Conservation (phyloP, 2,329 filamentous ascomycete species). For the Calonectria pseudoreteaudii region DNA sequence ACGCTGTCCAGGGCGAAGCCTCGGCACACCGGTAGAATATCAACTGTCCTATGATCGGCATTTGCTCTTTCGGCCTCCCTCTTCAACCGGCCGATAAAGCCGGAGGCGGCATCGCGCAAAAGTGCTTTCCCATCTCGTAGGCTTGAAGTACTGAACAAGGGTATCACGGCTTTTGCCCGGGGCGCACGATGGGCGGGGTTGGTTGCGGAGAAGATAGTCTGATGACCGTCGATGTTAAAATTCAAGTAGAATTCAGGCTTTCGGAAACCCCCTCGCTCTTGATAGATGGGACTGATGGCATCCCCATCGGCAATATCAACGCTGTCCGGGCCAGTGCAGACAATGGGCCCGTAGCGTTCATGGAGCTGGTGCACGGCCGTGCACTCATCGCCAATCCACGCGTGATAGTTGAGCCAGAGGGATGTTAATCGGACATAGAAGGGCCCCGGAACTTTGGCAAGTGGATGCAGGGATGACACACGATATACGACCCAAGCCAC, state of each 20-base stretch:
- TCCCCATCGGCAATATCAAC: conserved; percentile 57
- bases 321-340: conserved; percentile 52
- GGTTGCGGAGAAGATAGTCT: conserved; percentile 64
- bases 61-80: neutral
- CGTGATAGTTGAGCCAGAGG: conserved; percentile 20
- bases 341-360: conserved; percentile 47
- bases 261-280: conserved; percentile 62
- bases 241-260: conserved; percentile 65
- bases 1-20: conserved; percentile 62
- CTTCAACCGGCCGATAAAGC: neutral
- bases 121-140: conserved; percentile 49
- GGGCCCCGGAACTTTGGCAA: conserved; percentile 22
- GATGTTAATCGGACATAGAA: conserved; percentile 4
- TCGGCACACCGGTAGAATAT: conserved; percentile 53
- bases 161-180: conserved; percentile 62
- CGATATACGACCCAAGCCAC: neutral
- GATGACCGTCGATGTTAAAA: conserved; percentile 67
- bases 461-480: conserved; percentile 11
- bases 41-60: neutral
- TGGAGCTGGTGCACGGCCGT: conserved; percentile 40
- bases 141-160: conserved; percentile 60
- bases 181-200: conserved; percentile 53
- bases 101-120: neutral
- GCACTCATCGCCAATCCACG: conserved; percentile 25
- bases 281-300: conserved; percentile 62